phyloP scores from a whole-genome alignment of 176 grass and related monocot genomes.

The Musa schizocarpa region DNA sequence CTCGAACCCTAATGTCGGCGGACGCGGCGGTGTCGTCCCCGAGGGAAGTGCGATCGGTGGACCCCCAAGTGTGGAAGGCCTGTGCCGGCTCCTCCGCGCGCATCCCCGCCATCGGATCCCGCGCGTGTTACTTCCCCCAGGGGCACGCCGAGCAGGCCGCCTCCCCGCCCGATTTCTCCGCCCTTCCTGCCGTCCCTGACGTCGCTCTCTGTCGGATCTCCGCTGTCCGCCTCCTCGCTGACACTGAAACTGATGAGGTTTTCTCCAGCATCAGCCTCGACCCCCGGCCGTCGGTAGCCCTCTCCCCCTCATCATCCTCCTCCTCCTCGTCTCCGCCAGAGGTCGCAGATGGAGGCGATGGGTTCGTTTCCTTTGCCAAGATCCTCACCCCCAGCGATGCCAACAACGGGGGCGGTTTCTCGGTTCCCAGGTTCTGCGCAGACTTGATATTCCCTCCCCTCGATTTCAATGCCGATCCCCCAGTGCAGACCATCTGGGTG shows the following conservation, averaged over 20 bases:
- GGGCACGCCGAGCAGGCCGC: constrained; percentile 17
- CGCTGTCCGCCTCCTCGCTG: constrained; percentile 44
- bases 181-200: constrained; percentile 21
- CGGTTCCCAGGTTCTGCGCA: constrained; percentile 61
- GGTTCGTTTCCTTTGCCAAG: constrained; percentile 39
- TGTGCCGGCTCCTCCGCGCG: not conserved
- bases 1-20: not conserved
- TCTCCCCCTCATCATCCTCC: not conserved
- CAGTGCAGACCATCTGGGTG: constrained; percentile 45
- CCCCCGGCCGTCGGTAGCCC: constrained; percentile 7
- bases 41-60: not conserved
- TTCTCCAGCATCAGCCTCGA: constrained; percentile 66
- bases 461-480: constrained; percentile 41
- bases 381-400: constrained; percentile 57
- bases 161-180: constrained; percentile 15
- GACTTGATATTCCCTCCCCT: constrained; percentile 64
- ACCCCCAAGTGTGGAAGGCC: not conserved
- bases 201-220: constrained; percentile 58
- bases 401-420: constrained; percentile 69
- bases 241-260: constrained; percentile 85
- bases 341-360: constrained; percentile 8
- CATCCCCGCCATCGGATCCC: not conserved
- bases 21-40: not conserved
- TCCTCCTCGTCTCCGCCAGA: not conserved
- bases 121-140: constrained; percentile 18